phyloP scores from a whole-genome alignment of 2,329 filamentous ascomycete species.

The Calonectria multiphialidica region DNA sequence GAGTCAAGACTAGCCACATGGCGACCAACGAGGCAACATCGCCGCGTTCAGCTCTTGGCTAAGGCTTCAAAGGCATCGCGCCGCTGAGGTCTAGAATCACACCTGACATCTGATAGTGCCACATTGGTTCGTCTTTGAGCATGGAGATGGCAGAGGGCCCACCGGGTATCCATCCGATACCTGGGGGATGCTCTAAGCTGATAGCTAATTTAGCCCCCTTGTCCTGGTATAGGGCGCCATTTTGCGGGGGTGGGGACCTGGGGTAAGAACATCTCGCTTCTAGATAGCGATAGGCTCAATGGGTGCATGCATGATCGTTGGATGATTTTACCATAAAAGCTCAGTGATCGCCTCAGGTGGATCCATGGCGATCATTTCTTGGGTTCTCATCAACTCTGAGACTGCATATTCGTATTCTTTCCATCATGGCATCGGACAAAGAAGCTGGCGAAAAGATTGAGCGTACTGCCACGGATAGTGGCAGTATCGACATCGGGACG shows the following conservation, averaged over 20 bases:
- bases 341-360: background rate
- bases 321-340: conserved; percentile 3
- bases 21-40: conserved; percentile 4
- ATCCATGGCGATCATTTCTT: background rate
- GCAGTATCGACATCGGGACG: conserved; percentile 19
- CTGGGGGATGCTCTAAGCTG: background rate
- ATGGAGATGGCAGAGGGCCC: background rate
- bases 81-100: background rate
- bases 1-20: background rate
- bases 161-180: background rate
- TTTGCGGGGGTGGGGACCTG: conserved; percentile 5
- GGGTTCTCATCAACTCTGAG: background rate
- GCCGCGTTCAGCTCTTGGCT: background rate
- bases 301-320: background rate
- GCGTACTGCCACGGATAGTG: conserved; percentile 8
- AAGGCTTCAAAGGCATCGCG: background rate
- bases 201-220: conserved; percentile 5
- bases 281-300: background rate
- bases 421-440: conserved; percentile 20
- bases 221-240: background rate
- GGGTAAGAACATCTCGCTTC: background rate
- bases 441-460: conserved; percentile 25
- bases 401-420: conserved; percentile 6
- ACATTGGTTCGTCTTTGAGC: background rate
- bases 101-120: background rate